phyloP scores from a whole-genome alignment of 495 filamentous ascomycete species.

The Sphaerosporella brunnea region DNA sequence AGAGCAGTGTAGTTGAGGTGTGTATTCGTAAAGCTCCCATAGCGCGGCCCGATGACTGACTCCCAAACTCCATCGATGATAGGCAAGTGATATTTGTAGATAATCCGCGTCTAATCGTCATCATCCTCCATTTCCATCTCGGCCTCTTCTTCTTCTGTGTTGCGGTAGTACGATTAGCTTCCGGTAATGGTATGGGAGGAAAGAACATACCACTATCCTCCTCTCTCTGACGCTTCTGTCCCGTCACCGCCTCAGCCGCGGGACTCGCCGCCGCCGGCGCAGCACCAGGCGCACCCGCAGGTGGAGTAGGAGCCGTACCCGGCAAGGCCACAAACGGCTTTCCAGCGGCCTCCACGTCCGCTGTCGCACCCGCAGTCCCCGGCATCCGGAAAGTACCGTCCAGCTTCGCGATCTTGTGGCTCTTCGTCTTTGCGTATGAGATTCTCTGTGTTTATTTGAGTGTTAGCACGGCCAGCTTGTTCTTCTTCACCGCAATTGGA shows the following conservation, averaged over 20 bases:
- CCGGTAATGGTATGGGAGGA: neutral
- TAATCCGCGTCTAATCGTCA: no score
- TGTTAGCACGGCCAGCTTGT: neutral
- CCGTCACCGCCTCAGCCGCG: slow-evolving; percentile 27
- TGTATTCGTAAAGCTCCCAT: no score
- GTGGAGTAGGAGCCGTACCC: slow-evolving; percentile 39
- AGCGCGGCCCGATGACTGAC: no score
- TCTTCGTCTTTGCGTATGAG: slow-evolving; percentile 70
- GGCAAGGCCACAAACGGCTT: slow-evolving; percentile 25
- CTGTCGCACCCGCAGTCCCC: slow-evolving; percentile 31
- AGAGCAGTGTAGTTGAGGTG: no score
- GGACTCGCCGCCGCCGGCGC: slow-evolving; percentile 31
- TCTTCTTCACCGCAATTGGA: no score
- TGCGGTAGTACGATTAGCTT: slow-evolving; percentile 2
- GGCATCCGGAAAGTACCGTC: slow-evolving; percentile 72
- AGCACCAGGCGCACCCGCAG: slow-evolving; percentile 29
- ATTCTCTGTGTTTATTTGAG: slow-evolving; percentile 43
- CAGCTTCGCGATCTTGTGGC: slow-evolving; percentile 67
- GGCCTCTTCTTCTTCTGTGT: neutral
- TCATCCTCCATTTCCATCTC: slow-evolving; percentile 26
- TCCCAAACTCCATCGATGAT: no score
- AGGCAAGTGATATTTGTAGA: no score
- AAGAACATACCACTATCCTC: slow-evolving; percentile 41
- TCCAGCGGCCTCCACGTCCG: slow-evolving; percentile 40
- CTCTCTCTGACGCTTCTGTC: slow-evolving; percentile 52